These are phyloP conservation scores for Barnettozyma botsteinii DNA, from an alignment of 805 yeast genomes.

Conservation along the genomic window DNA sequence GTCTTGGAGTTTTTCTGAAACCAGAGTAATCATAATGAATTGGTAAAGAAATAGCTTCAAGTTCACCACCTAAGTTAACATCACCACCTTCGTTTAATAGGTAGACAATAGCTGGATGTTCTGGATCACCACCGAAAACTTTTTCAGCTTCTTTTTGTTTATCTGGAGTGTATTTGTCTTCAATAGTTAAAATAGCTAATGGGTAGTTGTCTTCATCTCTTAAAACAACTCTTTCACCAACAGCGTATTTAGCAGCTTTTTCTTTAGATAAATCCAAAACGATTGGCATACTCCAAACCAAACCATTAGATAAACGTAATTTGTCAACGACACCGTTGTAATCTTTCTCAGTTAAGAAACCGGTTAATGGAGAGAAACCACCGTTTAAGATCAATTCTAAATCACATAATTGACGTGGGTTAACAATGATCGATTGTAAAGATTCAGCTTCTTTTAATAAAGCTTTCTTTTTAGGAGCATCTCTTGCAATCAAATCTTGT, in stretches of 20 bases:
- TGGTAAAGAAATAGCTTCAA: conserved; percentile 80
- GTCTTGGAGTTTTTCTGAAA: conserved; percentile 84
- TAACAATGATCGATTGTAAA: conserved; percentile 44
- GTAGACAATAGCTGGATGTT: conserved; percentile 87
- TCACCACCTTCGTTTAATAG: conserved; percentile 72
- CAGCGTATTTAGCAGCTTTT: conserved; percentile 37
- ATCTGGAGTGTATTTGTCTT: conserved; percentile 76
- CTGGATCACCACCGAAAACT: conserved; percentile 95
- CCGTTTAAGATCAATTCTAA: conserved; percentile 87
- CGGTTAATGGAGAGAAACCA: conserved; percentile 82
- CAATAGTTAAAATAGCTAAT: conserved; percentile 75
- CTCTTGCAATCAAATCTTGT: conserved; percentile 82
- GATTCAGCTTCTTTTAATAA: conserved; percentile 54
- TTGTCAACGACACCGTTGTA: conserved; percentile 59
- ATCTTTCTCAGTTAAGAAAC: conserved; percentile 58
- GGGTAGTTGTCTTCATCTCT: conserved; percentile 76
- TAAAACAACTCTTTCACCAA: conserved; percentile 63
- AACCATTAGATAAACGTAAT: conserved; percentile 68
- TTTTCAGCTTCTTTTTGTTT: conserved; percentile 73
- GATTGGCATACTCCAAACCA: conserved; percentile 90
- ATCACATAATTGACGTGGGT: conserved; percentile 90
- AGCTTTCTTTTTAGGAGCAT: conserved; percentile 49
- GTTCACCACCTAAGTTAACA: conserved; percentile 78
- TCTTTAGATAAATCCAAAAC: conserved; percentile 66
- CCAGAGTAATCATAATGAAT: conserved; percentile 87